A percentile compares a stretch with the other conserved stretches of the same genome.
Evolutionary conservation across 192 early-diverging fungal species (phyloP).

Genomic region (Allomyces arbusculus): DNA sequence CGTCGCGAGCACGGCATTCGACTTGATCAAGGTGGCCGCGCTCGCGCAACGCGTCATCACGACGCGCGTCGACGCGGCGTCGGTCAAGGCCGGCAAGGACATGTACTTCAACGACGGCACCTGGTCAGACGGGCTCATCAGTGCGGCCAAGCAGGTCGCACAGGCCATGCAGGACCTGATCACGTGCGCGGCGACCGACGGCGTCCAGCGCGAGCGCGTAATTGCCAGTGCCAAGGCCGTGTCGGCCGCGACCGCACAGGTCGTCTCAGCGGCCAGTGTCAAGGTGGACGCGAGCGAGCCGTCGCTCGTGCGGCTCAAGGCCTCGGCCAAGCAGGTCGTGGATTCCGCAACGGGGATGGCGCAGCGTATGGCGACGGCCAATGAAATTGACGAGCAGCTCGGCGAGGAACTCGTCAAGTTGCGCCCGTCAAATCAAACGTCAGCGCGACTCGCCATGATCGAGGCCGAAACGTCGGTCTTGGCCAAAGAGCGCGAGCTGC

Average conservation of each 20-base stretch:
- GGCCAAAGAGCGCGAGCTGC: conserved; percentile 38
- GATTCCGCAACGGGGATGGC: not conserved
- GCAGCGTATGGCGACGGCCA: not conserved
- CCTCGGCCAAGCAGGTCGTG: not conserved
- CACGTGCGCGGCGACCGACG: conserved; percentile 25
- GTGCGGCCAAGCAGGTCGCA: conserved; percentile 31
- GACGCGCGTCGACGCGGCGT: conserved; percentile 3
- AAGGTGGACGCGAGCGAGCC: not conserved
- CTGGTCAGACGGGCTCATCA: conserved; percentile 36
- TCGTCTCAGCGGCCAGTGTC: conserved; percentile 23
- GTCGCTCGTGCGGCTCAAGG: not conserved
- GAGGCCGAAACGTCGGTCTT: conserved; percentile 32
- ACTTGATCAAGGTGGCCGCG: conserved; percentile 29
- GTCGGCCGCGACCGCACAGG: conserved; percentile 23
- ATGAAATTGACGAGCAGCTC: not conserved
- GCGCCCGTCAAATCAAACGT: not conserved
- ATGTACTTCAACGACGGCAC: conserved; percentile 34
- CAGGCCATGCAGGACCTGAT: conserved; percentile 23
- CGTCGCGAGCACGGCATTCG: conserved; percentile 25
- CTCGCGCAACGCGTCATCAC: conserved; percentile 28
- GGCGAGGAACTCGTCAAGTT: not conserved
- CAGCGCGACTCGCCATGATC: conserved; percentile 7
- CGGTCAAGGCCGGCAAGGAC: conserved; percentile 1
- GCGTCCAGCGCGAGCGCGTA: conserved; percentile 16
- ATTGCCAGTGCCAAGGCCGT: conserved; percentile 25